Percentiles rank a stretch among this genome's conserved stretches.
phyloP scores from a whole-genome alignment of 441 rosid species.

The Bruguiera hainesii region DNA sequence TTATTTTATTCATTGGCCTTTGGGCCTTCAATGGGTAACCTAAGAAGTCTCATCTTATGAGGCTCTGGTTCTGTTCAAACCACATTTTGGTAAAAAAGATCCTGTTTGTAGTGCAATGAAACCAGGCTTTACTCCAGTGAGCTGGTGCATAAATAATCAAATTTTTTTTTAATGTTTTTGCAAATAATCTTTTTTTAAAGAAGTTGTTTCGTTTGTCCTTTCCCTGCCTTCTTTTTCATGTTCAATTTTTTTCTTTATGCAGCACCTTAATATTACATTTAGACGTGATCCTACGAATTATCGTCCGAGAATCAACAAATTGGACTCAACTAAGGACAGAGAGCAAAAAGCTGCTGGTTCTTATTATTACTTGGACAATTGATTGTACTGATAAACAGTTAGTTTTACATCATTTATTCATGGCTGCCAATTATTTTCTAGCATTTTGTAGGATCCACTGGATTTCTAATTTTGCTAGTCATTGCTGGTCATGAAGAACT shows the following conservation, averaged over 20 bases:
- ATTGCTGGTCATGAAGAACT: constrained; percentile 15
- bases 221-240: too few species aligned
- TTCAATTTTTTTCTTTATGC: constrained; percentile 15
- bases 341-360: constrained; percentile 94
- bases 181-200: not conserved
- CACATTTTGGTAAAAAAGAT: too few species aligned
- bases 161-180: not conserved
- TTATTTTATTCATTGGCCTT: too few species aligned
- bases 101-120: too few species aligned
- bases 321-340: constrained; percentile 91
- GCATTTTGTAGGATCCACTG: not conserved
- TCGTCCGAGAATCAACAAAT: constrained; percentile 89
- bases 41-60: too few species aligned
- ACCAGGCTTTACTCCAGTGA: too few species aligned
- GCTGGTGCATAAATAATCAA: not conserved
- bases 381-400: constrained; percentile 26
- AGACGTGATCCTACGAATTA: constrained; percentile 90
- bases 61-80: too few species aligned
- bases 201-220: too few species aligned
- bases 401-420: constrained; percentile 19
- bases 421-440: constrained; percentile 1
- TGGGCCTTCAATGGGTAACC: too few species aligned
- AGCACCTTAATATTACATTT: constrained; percentile 94
- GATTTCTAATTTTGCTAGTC: not conserved
- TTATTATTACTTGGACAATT: constrained; percentile 88